Base-by-base conservation (phyloP, 371 early-diverging fungal species). In the Gilbertella persicaria region DNA sequence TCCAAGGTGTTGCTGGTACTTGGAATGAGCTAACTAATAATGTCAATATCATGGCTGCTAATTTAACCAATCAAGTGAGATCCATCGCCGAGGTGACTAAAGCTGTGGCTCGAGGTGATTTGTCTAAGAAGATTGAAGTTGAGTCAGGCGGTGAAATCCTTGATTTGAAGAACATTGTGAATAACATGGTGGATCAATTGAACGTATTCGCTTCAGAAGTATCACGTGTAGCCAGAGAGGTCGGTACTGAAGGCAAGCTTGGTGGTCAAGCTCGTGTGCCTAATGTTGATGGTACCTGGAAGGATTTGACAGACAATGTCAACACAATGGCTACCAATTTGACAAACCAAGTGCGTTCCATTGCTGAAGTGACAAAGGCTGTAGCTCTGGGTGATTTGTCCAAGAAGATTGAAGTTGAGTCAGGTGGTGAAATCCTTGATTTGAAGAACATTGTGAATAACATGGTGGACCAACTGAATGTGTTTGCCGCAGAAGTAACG, bases 1-100 rank as follows among this genome's bases (percentile, higher is more conserved):
- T 84, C 0, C 55, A 76, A 35, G 75, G 67, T 33, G 82, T 83
- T 1, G 80, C 62, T 28, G 86, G 86, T 14, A 83, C 79, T 0
- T 86, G 86, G 86, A 71, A 76, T 29, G 82, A 80, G 19, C 64
- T 86, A 12, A 86, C 87, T 1, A 73, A 78, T 37, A 84, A 79
- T 41, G 81, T 85, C 28, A 85, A 85, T 28, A 73, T 64, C 16
- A 85, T 85, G 85, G 85, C 85, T 16, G 57, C 73, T 40, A 85
- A 85, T 35, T 48, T 85, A 1, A 85, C 82, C 1, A 64, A 62
- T 16, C 85, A 85, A 55, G 83, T 84, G 3, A 66, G 84, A 6
- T 69, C 73, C 2, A 84, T 84, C 36, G 80, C 80, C 6, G 59
- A 60, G n/a, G 81, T 84, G 14, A 79, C 77, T 0, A 85, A 70